Percentiles rank a stretch among this genome's conserved stretches.
phyloP scores from a whole-genome alignment of 257 asterid genomes.

The Przewalskia tangutica region DNA sequence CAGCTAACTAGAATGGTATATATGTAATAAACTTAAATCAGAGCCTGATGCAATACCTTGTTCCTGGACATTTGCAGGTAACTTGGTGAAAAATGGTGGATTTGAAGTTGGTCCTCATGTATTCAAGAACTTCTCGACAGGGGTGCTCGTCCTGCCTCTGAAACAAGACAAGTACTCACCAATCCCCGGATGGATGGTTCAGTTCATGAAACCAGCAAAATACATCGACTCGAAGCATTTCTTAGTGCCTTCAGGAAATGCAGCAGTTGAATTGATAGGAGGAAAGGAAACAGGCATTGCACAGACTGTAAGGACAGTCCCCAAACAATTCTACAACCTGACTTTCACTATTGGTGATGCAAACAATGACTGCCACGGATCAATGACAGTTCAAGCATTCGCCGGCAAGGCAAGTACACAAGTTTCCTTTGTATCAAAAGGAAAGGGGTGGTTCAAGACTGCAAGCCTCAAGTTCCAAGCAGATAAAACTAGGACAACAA shows the following conservation, averaged over 20 bases:
- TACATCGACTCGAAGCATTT: slow-evolving; percentile 65
- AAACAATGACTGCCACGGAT: slow-evolving; percentile 52
- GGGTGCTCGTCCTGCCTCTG: slow-evolving; percentile 56
- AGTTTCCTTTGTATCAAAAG: slow-evolving; percentile 34
- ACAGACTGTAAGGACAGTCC: slow-evolving; percentile 38
- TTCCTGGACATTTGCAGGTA: slow-evolving; percentile 28
- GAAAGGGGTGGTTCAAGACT: slow-evolving; percentile 44
- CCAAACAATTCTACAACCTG: slow-evolving; percentile 39
- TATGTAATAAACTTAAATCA: neutral
- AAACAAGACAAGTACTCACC: slow-evolving; percentile 47
- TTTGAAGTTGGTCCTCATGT: slow-evolving; percentile 65
- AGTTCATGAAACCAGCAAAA: slow-evolving; percentile 48
- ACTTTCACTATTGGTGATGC: slow-evolving; percentile 63
- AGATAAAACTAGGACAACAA: slow-evolving; percentile 29
- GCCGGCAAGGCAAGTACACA: slow-evolving; percentile 31
- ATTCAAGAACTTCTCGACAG: slow-evolving; percentile 76
- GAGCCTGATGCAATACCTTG: neutral
- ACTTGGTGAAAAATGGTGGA: slow-evolving; percentile 61
- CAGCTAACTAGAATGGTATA: neutral
- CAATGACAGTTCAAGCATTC: slow-evolving; percentile 51
- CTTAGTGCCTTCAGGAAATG: slow-evolving; percentile 47
- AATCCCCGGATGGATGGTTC: slow-evolving; percentile 70
- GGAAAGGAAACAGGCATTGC: slow-evolving; percentile 74
- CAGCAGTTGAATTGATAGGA: slow-evolving; percentile 62
- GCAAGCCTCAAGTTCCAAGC: slow-evolving; percentile 46